Base-by-base conservation (phyloP, 225 moss, liverwort and hornwort genomes). In the Marchantia polymorpha region DNA sequence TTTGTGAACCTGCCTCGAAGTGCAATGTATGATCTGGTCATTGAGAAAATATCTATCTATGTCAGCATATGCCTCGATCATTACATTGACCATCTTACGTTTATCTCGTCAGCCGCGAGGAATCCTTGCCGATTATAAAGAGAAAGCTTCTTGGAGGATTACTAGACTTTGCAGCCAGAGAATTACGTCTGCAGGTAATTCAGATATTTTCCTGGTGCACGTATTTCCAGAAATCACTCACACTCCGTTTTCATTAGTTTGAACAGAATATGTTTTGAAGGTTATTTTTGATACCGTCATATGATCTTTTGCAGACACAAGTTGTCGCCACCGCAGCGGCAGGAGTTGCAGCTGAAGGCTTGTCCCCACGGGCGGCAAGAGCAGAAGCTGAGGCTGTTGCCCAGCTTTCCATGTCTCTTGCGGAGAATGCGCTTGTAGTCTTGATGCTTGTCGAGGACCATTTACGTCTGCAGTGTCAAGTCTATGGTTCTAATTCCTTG, bases 371-470 rank as follows among this genome's bases (percentile, higher is more conserved):
- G 85, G 93, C 97, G 80, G 97, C 97, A 49, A 92, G 91, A 78
- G 84, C 93, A 79, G 97, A 95, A 92, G 97, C 97, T 72, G 97
- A 99, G 84, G 91, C 92, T 68, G 97, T 93, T 27, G 92, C 97
- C 71, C 91, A 94, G 83, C 87, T 94, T 77, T 99, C 97, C 61
- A 92, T 99, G 90, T 99, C 93, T 47, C 95, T 99, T 76, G 94
- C 97, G 78, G 97, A 99, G 87, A 99, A 99, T 86, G 93, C 97
- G 66, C 89, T 99, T 71, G 97, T 99, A n/a, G 88, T 99, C 31
- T 86, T 99, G 87, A 99, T 99, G 97, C 90, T 99, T 76, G 97
- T 99, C 61, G 97, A 99, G 84, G 97, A 99, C 69, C 97, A 99
- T 80, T 86, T 99, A 82, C 90, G 97, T 78, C 88, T 93, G 85